Evolutionary conservation across 345 rosid species (phyloP).

Genomic region (Hibiscus syriacus): DNA sequence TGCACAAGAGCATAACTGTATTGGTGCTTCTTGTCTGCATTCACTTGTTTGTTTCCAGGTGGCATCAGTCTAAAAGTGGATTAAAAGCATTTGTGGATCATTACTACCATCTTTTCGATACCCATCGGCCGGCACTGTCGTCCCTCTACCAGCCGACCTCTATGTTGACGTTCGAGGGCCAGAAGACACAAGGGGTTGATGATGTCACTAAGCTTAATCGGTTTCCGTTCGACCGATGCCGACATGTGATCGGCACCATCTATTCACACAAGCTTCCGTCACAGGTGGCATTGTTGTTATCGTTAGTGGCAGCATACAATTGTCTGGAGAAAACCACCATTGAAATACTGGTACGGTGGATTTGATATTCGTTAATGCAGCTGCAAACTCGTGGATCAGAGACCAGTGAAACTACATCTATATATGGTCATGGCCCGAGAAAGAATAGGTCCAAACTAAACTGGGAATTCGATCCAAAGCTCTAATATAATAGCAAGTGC

Average conservation of each 20-base stretch:
- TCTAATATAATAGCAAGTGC: slow-evolving; percentile 29
- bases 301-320: slow-evolving; percentile 69
- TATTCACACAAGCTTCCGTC: slow-evolving; percentile 64
- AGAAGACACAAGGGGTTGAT: slow-evolving; percentile 42
- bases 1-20: background rate
- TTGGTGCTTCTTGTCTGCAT: background rate
- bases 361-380: too few species aligned
- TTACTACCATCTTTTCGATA: slow-evolving; percentile 68
- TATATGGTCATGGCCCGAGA: background rate
- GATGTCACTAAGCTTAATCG: slow-evolving; percentile 58
- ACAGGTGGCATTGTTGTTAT: slow-evolving; percentile 58
- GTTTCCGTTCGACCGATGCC: slow-evolving; percentile 68
- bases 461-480: background rate
- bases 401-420: too few species aligned
- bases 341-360: slow-evolving; percentile 16
- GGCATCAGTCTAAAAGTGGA: background rate
- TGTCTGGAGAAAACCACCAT: slow-evolving; percentile 61
- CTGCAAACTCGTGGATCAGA: too few species aligned
- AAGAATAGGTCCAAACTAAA: background rate
- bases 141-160: slow-evolving; percentile 59
- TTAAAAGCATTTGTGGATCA: slow-evolving; percentile 69
- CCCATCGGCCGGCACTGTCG: slow-evolving; percentile 39
- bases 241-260: slow-evolving; percentile 55
- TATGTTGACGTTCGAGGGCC: slow-evolving; percentile 80
- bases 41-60: background rate